These are phyloP conservation scores for Aristolochia fimbriata DNA, from an alignment of 164 flowering plant genomes.

Conservation along the genomic window DNA sequence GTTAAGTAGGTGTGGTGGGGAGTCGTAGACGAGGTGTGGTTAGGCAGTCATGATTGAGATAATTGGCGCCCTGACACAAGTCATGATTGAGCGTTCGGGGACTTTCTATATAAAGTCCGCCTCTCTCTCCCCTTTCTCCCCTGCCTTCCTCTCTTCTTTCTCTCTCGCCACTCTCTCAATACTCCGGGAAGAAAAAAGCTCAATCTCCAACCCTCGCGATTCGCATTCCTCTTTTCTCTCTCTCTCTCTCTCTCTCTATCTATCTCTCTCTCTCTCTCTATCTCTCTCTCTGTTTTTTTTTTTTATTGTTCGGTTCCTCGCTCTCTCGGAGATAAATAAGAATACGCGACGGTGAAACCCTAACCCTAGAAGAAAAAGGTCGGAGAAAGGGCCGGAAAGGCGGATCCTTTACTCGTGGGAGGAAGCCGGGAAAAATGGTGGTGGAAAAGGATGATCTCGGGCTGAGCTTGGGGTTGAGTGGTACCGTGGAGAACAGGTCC, in stretches of 20 bases:
- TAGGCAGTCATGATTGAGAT: conserved; percentile 6
- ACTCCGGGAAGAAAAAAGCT: neutral
- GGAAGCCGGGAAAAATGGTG: conserved; percentile 20
- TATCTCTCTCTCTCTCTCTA: no score
- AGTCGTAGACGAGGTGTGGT: neutral
- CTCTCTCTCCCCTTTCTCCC: no score
- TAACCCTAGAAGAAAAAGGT: conserved; percentile 1
- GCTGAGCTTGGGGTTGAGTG: conserved; percentile 28
- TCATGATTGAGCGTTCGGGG: conserved; percentile 1
- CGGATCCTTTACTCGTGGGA: neutral
- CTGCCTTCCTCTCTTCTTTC: no score
- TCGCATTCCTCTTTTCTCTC: neutral
- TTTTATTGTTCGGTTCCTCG: no score
- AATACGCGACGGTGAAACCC: neutral
- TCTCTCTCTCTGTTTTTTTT: no score
- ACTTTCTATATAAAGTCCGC: neutral
- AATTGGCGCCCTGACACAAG: conserved; percentile 4
- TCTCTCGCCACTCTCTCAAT: no score
- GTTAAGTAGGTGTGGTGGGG: neutral
- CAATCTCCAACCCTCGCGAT: conserved; percentile 1
- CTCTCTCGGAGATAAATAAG: no score
- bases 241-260: neutral
- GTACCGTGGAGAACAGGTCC: neutral
- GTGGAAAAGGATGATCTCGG: conserved; percentile 64
- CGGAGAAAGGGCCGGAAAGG: neutral